Conservation (phyloP, 768 basidiomycete species). For the Chalciporus piperatus region DNA sequence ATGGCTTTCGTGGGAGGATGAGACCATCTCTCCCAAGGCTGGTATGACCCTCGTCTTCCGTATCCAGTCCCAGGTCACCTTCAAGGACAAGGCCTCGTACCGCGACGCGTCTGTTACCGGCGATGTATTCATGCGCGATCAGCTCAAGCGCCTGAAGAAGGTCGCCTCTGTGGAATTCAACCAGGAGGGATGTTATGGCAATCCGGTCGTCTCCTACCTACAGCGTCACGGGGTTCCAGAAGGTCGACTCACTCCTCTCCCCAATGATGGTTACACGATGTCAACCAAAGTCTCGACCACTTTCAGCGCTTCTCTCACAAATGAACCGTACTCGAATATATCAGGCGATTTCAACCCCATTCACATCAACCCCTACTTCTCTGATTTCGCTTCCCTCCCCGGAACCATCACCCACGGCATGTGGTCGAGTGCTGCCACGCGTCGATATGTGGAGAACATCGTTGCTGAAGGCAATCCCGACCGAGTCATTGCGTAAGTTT, state of each 20-base stretch:
- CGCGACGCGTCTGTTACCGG: constrained; percentile 79
- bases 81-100: constrained; percentile 88
- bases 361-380: constrained; percentile 97
- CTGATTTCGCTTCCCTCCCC: constrained; percentile 88
- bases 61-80: constrained; percentile 78
- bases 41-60: constrained; percentile 91
- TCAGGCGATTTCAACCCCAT: constrained; percentile 99
- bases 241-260: constrained; percentile 72
- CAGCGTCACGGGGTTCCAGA: constrained; percentile 85
- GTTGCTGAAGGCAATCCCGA: constrained; percentile 92
- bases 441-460: constrained; percentile 88
- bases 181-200: constrained; percentile 85
- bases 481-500: constrained; percentile 79
- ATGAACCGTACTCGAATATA: constrained; percentile 92
- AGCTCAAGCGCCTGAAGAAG: constrained; percentile 83
- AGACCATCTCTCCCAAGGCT: constrained; percentile 68
- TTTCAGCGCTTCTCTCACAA: constrained; percentile 85
- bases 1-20: constrained; percentile 96
- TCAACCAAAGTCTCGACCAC: constrained; percentile 57
- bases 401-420: constrained; percentile 98
- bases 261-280: constrained; percentile 86
- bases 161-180: constrained; percentile 87
- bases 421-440: constrained; percentile 94
- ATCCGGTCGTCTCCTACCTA: constrained; percentile 90
- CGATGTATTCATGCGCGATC: constrained; percentile 83